phyloP scores from a whole-genome alignment of 1,284 basidiomycete species.

The Cryptococcus maquisensis region DNA sequence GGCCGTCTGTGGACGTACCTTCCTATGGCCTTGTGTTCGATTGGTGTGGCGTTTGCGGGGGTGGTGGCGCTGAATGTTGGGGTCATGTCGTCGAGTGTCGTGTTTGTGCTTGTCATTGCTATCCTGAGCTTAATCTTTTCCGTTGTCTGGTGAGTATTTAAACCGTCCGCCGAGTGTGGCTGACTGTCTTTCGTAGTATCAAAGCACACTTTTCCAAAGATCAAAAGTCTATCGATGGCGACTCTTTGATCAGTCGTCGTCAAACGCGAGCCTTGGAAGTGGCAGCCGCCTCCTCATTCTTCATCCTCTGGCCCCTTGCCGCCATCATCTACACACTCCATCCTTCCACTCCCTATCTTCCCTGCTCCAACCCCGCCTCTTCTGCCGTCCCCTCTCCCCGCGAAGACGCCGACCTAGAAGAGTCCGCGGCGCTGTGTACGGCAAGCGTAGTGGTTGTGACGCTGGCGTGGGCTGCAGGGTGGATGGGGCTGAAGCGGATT shows the following conservation, averaged over 20 bases:
- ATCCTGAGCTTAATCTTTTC: conserved; percentile 15
- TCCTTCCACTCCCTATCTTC: conserved; percentile 28
- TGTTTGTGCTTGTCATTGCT: conserved; percentile 18
- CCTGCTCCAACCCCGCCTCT: conserved; percentile 30
- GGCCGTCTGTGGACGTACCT: conserved; percentile 27
- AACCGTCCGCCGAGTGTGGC: not conserved
- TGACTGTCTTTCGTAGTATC: conserved; percentile 9
- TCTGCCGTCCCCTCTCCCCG: conserved; percentile 16
- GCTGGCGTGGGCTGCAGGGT: conserved; percentile 27
- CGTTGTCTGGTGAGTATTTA: conserved; percentile 19
- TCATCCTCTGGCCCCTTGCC: conserved; percentile 36
- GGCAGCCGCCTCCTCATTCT: conserved; percentile 15
- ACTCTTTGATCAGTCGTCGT: not conserved
- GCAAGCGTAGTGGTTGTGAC: conserved; percentile 21
- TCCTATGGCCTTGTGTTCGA: conserved; percentile 20
- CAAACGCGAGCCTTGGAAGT: conserved; percentile 29
- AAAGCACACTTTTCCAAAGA: conserved; percentile 10
- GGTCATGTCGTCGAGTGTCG: conserved; percentile 7
- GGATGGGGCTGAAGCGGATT: conserved; percentile 29
- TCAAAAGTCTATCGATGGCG: not conserved
- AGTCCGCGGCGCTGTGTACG: conserved; percentile 16
- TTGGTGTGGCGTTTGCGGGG: conserved; percentile 15
- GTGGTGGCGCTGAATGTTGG: conserved; percentile 14
- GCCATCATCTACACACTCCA: conserved; percentile 35
- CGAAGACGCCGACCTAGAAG: conserved; percentile 11